A percentile compares a stretch with the other conserved stretches of the same genome.
Conservation (phyloP, 345 rosid genomes). For the Zanthoxylum bungeanum region DNA sequence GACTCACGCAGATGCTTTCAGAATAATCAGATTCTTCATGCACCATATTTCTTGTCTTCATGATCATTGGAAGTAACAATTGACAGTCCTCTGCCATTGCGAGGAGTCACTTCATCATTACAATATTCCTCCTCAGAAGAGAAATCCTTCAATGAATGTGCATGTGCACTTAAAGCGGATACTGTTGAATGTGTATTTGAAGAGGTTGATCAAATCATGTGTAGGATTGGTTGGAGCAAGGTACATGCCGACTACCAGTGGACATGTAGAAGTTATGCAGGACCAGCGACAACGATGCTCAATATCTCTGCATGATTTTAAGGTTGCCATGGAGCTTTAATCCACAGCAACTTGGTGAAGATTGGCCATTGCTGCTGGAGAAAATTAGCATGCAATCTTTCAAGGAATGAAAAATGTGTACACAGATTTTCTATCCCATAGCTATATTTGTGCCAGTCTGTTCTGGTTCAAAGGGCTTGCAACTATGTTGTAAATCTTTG, state of each 20-base stretch:
- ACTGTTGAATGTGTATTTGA: conserved; percentile 79
- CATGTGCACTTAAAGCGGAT: too few species aligned
- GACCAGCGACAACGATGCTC: conserved; percentile 43
- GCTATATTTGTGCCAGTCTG: conserved; percentile 26
- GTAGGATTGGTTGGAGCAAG: conserved; percentile 59
- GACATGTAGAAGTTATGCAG: conserved; percentile 38
- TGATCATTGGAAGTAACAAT: too few species aligned
- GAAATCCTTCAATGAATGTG: too few species aligned
- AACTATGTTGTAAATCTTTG: conserved; percentile 24
- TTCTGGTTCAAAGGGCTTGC: conserved; percentile 38
- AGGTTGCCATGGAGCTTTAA: conserved; percentile 94
- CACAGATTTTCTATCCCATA: conserved; percentile 27
- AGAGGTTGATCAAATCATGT: conserved; percentile 74
- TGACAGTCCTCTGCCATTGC: too few species aligned
- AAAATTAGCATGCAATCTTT: conserved; percentile 58
- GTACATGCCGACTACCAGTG: conserved; percentile 46
- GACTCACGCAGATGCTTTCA: too few species aligned
- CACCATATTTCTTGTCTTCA: too few species aligned
- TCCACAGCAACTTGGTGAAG: conserved; percentile 91
- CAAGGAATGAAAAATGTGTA: conserved; percentile 40
- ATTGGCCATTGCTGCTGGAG: conserved; percentile 89
- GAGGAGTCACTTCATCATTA: too few species aligned
- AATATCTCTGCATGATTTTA: conserved; percentile 82
- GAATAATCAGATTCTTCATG: too few species aligned
- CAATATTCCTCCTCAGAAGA: too few species aligned